phyloP scores from a whole-genome alignment of 1,284 basidiomycete genomes.

The Fomes fomentarius region DNA sequence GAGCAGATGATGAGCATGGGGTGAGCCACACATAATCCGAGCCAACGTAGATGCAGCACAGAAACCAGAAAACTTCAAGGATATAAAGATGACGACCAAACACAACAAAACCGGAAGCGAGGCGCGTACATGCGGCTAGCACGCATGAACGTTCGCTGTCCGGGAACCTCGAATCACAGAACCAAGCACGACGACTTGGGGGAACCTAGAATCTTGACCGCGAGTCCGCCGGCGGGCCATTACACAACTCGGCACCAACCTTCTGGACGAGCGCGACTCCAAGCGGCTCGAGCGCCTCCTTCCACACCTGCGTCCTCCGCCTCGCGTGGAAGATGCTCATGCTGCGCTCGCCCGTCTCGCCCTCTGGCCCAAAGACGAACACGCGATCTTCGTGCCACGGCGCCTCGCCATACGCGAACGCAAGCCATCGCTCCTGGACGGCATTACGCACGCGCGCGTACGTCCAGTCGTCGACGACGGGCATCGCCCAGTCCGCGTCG shows the following conservation, averaged over 20 bases:
- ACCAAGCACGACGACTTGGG: too few species aligned
- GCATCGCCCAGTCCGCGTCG: slow-evolving; percentile 27
- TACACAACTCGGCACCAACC: slow-evolving; percentile 69
- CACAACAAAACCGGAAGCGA: too few species aligned
- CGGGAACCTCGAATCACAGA: too few species aligned
- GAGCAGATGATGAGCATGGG: too few species aligned
- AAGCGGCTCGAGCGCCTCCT: slow-evolving; percentile 63
- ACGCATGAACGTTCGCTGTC: too few species aligned
- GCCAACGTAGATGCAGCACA: too few species aligned
- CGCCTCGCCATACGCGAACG: slow-evolving; percentile 71
- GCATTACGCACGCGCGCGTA: slow-evolving; percentile 67
- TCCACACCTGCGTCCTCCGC: slow-evolving; percentile 56
- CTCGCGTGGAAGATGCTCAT: slow-evolving; percentile 56
- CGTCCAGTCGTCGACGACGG: slow-evolving; percentile 61
- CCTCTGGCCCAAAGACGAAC: slow-evolving; percentile 76
- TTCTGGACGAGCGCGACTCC: slow-evolving; percentile 70
- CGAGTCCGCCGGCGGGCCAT: slow-evolving; percentile 51
- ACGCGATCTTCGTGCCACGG: slow-evolving; percentile 72
- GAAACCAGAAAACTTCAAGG: too few species aligned
- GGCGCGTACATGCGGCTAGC: too few species aligned
- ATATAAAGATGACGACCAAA: too few species aligned
- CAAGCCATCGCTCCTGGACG: slow-evolving; percentile 71
- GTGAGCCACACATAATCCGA: too few species aligned
- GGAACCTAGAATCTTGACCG: slow-evolving; percentile 9
- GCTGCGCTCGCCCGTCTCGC: slow-evolving; percentile 65